Conservation (phyloP, 2,329 filamentous ascomycete genomes). For the Calonectria hongkongensis region DNA sequence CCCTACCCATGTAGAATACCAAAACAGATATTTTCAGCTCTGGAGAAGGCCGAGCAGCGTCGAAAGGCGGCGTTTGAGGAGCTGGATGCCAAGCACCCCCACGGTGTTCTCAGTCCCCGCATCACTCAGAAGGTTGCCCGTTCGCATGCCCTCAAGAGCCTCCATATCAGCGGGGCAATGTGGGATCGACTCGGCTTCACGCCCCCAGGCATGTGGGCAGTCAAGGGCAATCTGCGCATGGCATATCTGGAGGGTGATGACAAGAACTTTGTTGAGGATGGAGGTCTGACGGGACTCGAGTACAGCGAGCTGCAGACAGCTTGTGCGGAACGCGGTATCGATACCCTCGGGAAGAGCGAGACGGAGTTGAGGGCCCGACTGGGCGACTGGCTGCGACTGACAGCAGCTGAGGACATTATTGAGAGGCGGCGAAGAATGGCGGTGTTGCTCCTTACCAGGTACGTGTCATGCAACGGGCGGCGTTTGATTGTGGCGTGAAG, state of each 20-base stretch:
- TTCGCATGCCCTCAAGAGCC: conserved; percentile 63
- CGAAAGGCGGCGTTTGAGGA: conserved; percentile 70
- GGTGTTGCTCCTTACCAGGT: conserved; percentile 65
- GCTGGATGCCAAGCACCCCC: conserved; percentile 58
- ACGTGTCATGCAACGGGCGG: conserved; percentile 44
- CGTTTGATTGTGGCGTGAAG: conserved; percentile 10
- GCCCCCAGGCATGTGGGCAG: conserved; percentile 71
- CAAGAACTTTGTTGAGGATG: conserved; percentile 76
- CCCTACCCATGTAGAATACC: conserved; percentile 91
- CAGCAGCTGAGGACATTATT: conserved; percentile 60
- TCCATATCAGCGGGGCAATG: conserved; percentile 67
- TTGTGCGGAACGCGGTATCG: conserved; percentile 81
- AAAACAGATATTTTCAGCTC: conserved; percentile 77
- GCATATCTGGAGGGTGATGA: conserved; percentile 83
- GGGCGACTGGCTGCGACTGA: conserved; percentile 69
- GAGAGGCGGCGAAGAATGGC: conserved; percentile 63
- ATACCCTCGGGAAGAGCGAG: conserved; percentile 75
- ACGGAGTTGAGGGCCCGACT: conserved; percentile 70
- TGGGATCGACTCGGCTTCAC: conserved; percentile 71
- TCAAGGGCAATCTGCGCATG: conserved; percentile 72
- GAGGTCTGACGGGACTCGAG: conserved; percentile 74
- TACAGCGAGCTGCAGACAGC: conserved; percentile 81
- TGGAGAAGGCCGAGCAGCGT: conserved; percentile 73
- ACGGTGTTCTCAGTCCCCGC: conserved; percentile 60
- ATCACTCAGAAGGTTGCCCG: conserved; percentile 57